Base-by-base conservation (phyloP, 2,329 filamentous ascomycete genomes). In the Zelopaecilomyces penicillatus region DNA sequence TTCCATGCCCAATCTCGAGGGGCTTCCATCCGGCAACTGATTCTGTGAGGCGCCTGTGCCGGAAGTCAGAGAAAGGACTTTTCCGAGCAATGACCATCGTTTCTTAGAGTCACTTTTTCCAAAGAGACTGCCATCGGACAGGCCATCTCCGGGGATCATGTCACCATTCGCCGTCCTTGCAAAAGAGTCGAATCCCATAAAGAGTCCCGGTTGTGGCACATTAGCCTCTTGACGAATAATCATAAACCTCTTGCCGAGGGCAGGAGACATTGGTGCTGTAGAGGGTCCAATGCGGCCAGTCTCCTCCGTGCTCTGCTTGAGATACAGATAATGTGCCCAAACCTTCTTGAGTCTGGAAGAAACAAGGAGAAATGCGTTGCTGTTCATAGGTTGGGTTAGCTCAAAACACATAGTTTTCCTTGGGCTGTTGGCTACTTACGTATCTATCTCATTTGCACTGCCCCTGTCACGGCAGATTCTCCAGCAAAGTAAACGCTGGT, bases 401-500 rank as follows among this genome's bases (percentile, higher is more conserved):
- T 19, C 19, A 19, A 19, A 19, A 19, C 19, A 19, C 19, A 19
- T 6, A 35, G 19, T n/a, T 11, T 8, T 35, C 29, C 5, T 5
- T 39, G 30, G n/a, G 4, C 35, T 12, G n/a, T 35, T 12, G 7
- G 9, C 11, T 10, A 74, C 84, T 73, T 71, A 87, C 82, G 74
- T 64, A 59, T 93, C 85, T 35, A 78, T 62, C 29, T 80, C 74
- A 37, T 78, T 77, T 26, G 78, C 71, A 39, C 75, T 77, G 11
- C 83, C 87, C 42, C 82, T 78, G 57, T 85, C 85, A 50, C 90
- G 76, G 52, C 85, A 91, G 39, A 96, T 71, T 48, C 89, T 80
- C 90, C 90, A 96, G 65, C 88, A 95, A 26, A 95, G 65, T 41
- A 96, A 68, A 39, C 90, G 86, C 77, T 95, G 93, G 60, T 84